Conservation (phyloP, 2,329 filamentous ascomycete genomes). For the Pseudocercospora eumusae region DNA sequence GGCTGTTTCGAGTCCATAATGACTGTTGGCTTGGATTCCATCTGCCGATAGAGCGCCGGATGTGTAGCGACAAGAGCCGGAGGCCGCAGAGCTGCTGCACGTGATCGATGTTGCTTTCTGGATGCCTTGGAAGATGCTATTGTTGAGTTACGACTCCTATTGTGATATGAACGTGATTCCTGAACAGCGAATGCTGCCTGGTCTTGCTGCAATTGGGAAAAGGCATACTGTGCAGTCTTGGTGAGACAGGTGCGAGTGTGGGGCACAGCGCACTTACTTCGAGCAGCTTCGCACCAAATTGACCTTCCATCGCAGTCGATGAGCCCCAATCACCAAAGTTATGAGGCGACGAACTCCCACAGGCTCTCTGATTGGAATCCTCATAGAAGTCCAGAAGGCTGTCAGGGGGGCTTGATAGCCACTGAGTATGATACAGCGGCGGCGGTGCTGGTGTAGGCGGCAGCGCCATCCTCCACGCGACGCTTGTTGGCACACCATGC, state of each 20-base stretch:
- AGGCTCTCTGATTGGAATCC: background rate
- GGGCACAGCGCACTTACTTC: conserved; percentile 22
- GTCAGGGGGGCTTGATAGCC: conserved; percentile 12
- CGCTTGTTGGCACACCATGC: background rate
- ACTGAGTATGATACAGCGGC: conserved; percentile 19
- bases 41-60: conserved; percentile 20
- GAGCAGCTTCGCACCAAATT: conserved; percentile 13
- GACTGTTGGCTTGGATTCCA: background rate
- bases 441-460: conserved; percentile 16
- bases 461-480: background rate
- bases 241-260: conserved; percentile 19
- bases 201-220: conserved; percentile 20
- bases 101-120: conserved; percentile 11
- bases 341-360: background rate
- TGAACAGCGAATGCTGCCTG: conserved; percentile 10
- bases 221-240: conserved; percentile 20
- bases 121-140: background rate
- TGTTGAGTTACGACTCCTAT: conserved; percentile 11
- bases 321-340: background rate
- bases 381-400: background rate
- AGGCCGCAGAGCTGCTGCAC: conserved; percentile 9
- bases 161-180: conserved; percentile 8
- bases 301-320: background rate
- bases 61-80: conserved; percentile 19
- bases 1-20: conserved; percentile 5